phyloP scores from a whole-genome alignment of 768 basidiomycete genomes.

The Tricholoma flavovirens region DNA sequence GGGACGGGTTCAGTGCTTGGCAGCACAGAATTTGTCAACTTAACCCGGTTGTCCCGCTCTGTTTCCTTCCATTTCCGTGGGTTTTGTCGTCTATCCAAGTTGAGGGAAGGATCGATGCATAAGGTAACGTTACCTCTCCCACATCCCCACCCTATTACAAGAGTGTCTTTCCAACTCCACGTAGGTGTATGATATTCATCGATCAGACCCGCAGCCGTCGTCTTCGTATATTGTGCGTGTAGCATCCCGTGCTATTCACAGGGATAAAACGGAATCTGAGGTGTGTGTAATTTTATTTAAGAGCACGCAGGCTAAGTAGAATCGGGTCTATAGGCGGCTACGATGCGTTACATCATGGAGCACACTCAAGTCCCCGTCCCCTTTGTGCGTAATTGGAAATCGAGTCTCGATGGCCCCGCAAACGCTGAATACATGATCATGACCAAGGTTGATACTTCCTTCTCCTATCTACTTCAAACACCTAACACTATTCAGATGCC shows the following conservation, averaged over 20 bases:
- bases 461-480: background rate
- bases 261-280: slow-evolving; percentile 1
- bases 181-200: slow-evolving; percentile 1
- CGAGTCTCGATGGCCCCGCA: background rate
- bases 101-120: background rate
- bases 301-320: background rate
- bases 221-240: background rate
- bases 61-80: background rate
- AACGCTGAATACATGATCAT: background rate
- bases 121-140: background rate
- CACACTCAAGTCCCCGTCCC: background rate
- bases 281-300: background rate
- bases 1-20: background rate
- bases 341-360: background rate
- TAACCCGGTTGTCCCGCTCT: background rate
- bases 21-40: background rate
- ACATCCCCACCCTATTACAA: background rate
- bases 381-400: background rate
- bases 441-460: background rate
- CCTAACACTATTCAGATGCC: background rate
- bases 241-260: background rate
- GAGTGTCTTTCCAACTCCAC: too few species aligned
- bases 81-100: background rate
- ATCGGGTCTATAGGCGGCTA: background rate
- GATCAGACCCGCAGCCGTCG: background rate